Percentiles rank a stretch among this genome's conserved stretches.
Conservation (phyloP, 73 alveolate species). For the Paramecium sexaurelia region DNA sequence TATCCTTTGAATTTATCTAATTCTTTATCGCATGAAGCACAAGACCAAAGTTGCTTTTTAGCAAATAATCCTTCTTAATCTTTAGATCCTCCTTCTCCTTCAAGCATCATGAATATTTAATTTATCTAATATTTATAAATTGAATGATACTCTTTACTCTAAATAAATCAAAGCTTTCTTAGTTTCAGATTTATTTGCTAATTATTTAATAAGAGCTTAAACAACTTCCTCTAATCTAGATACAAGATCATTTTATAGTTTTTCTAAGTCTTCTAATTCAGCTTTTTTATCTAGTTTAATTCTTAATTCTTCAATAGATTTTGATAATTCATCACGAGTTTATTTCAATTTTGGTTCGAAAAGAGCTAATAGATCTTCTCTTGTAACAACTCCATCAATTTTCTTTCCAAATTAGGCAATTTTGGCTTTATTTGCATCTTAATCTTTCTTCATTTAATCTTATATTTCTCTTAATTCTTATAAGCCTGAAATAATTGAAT, state of each 20-base stretch:
- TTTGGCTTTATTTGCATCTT: background rate
- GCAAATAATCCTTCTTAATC: slow-evolving; percentile 55
- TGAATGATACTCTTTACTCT: slow-evolving; percentile 47
- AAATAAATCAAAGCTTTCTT: slow-evolving; percentile 54
- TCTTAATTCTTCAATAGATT: slow-evolving; percentile 46
- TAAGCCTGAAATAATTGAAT: background rate
- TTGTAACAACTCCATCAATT: slow-evolving; percentile 24
- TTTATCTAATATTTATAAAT: background rate
- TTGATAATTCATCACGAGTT: slow-evolving; percentile 28
- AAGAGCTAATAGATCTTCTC: background rate
- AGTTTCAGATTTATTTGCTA: slow-evolving; percentile 65
- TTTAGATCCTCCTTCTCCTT: slow-evolving; percentile 49
- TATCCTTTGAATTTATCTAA: slow-evolving; percentile 60
- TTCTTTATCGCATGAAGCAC: slow-evolving; percentile 67
- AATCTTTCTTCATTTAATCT: slow-evolving; percentile 12
- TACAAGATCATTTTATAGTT: slow-evolving; percentile 23
- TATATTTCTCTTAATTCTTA: slow-evolving; percentile 16
- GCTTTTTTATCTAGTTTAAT: slow-evolving; percentile 57
- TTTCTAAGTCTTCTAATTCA: slow-evolving; percentile 56
- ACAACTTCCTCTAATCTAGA: slow-evolving; percentile 66
- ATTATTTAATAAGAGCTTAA: slow-evolving; percentile 38
- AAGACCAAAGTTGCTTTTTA: slow-evolving; percentile 63
- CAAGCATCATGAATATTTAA: background rate
- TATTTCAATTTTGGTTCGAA: slow-evolving; percentile 48
- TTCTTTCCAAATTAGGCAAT: slow-evolving; percentile 16